Evolutionary conservation across 1,284 basidiomycete genomes (phyloP).

Genomic region (Ceratobasidium papillatum): DNA sequence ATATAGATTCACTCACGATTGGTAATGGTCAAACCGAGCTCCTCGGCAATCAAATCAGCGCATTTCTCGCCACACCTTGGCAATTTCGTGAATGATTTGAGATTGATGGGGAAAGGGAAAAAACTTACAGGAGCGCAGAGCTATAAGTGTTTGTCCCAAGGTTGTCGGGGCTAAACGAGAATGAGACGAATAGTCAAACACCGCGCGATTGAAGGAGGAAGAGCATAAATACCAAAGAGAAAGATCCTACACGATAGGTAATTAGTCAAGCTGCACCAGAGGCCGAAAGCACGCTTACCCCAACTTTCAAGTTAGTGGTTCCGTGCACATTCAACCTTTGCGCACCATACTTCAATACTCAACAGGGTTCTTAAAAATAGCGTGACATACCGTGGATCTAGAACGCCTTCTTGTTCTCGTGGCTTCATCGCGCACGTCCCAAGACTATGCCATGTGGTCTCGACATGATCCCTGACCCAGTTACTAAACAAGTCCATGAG

Average conservation of each 20-base stretch:
- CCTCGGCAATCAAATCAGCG: slow-evolving; percentile 67
- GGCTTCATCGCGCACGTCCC: slow-evolving; percentile 77
- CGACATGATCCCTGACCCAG: slow-evolving; percentile 63
- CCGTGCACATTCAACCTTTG: slow-evolving; percentile 74
- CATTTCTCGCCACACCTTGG: slow-evolving; percentile 76
- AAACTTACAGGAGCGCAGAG: slow-evolving; percentile 17
- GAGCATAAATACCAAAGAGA: slow-evolving; percentile 13
- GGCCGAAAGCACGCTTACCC: slow-evolving; percentile 59
- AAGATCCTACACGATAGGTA: slow-evolving; percentile 10
- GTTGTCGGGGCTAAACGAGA: slow-evolving; percentile 61
- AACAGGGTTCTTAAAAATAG: not conserved
- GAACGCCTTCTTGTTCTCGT: slow-evolving; percentile 76
- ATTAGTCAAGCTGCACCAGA: slow-evolving; percentile 54
- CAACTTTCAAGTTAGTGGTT: slow-evolving; percentile 73
- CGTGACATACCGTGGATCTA: slow-evolving; percentile 56
- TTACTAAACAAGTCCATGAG: not conserved
- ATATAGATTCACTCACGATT: not conserved
- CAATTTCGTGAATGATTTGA: slow-evolving; percentile 63
- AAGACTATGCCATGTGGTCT: slow-evolving; percentile 79
- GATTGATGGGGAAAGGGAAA: not conserved
- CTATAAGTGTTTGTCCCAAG: slow-evolving; percentile 63
- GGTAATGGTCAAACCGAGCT: slow-evolving; percentile 59
- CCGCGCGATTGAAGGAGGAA: not conserved
- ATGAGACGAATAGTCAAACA: slow-evolving; percentile 21
- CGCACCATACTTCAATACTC: slow-evolving; percentile 42